Evolutionary conservation across 2,329 filamentous ascomycete genomes (phyloP).

Genomic region (Colletotrichum zoysiae): DNA sequence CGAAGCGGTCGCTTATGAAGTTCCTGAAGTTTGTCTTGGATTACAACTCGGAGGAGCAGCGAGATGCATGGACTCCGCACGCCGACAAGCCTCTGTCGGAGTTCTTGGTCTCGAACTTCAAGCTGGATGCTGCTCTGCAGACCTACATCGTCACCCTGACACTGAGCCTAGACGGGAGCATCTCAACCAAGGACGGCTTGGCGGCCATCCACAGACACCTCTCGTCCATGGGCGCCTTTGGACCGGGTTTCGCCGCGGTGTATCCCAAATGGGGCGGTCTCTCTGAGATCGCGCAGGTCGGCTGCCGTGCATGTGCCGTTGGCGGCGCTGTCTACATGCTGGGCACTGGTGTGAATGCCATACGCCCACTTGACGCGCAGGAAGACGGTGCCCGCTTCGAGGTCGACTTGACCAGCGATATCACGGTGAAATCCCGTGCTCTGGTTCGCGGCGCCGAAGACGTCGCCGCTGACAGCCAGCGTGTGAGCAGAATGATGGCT

Average conservation of each 20-base stretch:
- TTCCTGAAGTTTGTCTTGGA: slow-evolving; percentile 89
- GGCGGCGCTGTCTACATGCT: slow-evolving; percentile 93
- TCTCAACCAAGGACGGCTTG: slow-evolving; percentile 75
- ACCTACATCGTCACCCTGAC: slow-evolving; percentile 76
- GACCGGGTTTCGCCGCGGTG: slow-evolving; percentile 88
- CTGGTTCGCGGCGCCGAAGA: slow-evolving; percentile 62
- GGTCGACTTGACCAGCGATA: slow-evolving; percentile 68
- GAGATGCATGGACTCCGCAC: slow-evolving; percentile 69
- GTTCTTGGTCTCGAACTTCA: slow-evolving; percentile 74
- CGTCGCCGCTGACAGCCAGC: slow-evolving; percentile 46
- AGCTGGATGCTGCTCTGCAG: slow-evolving; percentile 76
- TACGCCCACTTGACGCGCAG: slow-evolving; percentile 43
- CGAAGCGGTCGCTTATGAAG: slow-evolving; percentile 91
- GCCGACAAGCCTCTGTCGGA: slow-evolving; percentile 66
- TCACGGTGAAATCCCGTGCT: slow-evolving; percentile 66
- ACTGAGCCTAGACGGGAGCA: slow-evolving; percentile 74
- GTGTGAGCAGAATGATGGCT: slow-evolving; percentile 72
- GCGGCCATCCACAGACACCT: slow-evolving; percentile 83
- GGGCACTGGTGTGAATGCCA: slow-evolving; percentile 71
- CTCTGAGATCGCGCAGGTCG: slow-evolving; percentile 90
- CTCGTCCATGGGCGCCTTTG: slow-evolving; percentile 87
- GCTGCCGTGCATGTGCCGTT: slow-evolving; percentile 89
- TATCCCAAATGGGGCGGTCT: slow-evolving; percentile 94
- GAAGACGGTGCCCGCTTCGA: slow-evolving; percentile 51
- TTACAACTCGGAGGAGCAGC: slow-evolving; percentile 70